Evolutionary conservation across 371 early-diverging fungal genomes (phyloP).

Genomic region (Dinochytrium kinnereticum): DNA sequence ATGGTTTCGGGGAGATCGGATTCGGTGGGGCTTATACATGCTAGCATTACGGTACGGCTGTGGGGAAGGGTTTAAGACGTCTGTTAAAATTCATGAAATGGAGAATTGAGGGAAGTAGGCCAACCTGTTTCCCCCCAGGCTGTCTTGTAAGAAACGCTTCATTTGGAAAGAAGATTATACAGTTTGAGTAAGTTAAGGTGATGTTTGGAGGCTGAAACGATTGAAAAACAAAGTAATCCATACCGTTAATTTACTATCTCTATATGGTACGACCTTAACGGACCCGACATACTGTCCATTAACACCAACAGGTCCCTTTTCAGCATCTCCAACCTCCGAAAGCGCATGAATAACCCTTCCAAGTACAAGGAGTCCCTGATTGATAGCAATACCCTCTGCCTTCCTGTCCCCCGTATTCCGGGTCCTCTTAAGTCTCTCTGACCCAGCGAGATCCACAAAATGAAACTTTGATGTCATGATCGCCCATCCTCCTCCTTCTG

Average conservation of each 20-base stretch:
- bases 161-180: not conserved
- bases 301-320: not conserved
- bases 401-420: conserved; percentile 86
- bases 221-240: conserved; percentile 22
- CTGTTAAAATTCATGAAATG: not conserved
- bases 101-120: not conserved
- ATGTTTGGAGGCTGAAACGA: not conserved
- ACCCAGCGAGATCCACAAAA: conserved; percentile 99
- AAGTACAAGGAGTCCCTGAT: conserved; percentile 91
- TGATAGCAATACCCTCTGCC: conserved; percentile 67
- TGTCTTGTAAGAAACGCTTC: conserved; percentile 69
- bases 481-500: conserved; percentile 18
- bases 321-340: conserved; percentile 28
- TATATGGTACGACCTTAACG: conserved; percentile 76
- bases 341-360: conserved; percentile 97
- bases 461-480: conserved; percentile 81
- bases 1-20: conserved; percentile 80
- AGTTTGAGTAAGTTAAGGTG: not conserved
- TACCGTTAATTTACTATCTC: conserved; percentile 95
- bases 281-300: conserved; percentile 12
- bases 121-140: conserved; percentile 77
- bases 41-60: conserved; percentile 84
- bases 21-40: conserved; percentile 76
- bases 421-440: conserved; percentile 86
- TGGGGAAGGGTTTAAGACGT: not conserved